Evolutionary conservation across 805 yeast species (phyloP), one percentile per base, ranked within the genome.

Genomic region (Starmerella etchellsii): DNA sequence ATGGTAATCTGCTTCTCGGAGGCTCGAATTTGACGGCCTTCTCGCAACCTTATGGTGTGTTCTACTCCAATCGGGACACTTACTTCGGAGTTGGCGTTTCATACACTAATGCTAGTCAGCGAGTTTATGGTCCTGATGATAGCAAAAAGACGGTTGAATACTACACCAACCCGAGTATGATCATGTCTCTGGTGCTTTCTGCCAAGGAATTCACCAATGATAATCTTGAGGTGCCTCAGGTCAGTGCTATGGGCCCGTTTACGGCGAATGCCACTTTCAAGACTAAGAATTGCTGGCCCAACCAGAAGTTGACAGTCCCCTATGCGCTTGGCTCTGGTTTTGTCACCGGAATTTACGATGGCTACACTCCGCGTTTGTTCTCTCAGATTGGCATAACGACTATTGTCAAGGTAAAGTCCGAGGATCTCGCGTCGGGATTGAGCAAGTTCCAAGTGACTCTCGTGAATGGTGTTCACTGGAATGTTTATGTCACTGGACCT

Each of bases 321-420:
- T 54, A 81, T 40, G 81, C 78, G 5, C 87, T 80, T 58, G 96
- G 96, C 40, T 69, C 69, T 69, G 95, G 95, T 6, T 75, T 81
- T 47, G 73, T 81, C 14, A 78, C 94, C 25, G 82, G 77, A 22
- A 59, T 71, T 21, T 70, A 69, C 51, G 58, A 69, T 50, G 50
- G 52, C 11, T 59, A 73, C 49, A 62, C 68, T 23, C 70, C 76
- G 15, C 50, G 57, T 18, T 50, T 75, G 23, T 63, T 62, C 47
- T 63, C 75, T 2, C 64, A 64, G 43, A 60, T 69, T 33, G 78
- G 76, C 4, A 54, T 74, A 42, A 38, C 51, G 18, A 46, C 65
- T 15, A 55, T 74, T 33, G 58, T 59, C 16, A 35, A 38, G 30
- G 19, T 20, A 1, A 31, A 31, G 28, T 25, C 35, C 24, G 2